phyloP scores from a whole-genome alignment of 2,329 filamentous ascomycete species.

The Aspergillus sp. region DNA sequence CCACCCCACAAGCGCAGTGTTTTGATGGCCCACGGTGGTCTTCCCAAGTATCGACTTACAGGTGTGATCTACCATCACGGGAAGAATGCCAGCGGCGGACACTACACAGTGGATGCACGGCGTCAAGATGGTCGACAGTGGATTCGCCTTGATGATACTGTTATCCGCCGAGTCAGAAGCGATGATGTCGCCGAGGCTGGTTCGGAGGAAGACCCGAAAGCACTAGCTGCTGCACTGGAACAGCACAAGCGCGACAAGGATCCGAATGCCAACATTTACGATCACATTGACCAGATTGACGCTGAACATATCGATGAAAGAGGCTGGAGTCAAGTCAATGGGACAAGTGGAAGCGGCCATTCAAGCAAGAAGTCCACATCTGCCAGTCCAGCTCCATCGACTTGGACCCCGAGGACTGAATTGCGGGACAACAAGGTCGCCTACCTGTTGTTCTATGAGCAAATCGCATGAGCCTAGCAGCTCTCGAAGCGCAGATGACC shows the following conservation, averaged over 20 bases:
- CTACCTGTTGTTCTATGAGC: constrained; percentile 93
- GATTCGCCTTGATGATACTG: constrained; percentile 91
- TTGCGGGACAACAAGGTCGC: constrained; percentile 93
- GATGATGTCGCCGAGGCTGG: constrained; percentile 86
- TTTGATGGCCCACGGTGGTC: constrained; percentile 57
- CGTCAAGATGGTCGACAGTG: constrained; percentile 93
- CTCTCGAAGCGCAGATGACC: not conserved
- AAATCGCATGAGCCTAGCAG: constrained; percentile 41
- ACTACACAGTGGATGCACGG: constrained; percentile 96
- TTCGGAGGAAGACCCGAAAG: constrained; percentile 68
- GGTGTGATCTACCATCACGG: constrained; percentile 96
- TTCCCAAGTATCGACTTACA: constrained; percentile 78
- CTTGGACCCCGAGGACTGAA: constrained; percentile 49
- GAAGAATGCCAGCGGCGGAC: constrained; percentile 89
- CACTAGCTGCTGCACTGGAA: constrained; percentile 60
- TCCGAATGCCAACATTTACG: constrained; percentile 65
- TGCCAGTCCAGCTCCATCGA: constrained; percentile 49
- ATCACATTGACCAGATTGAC: constrained; percentile 58
- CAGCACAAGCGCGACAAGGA: constrained; percentile 51
- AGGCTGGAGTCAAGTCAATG: constrained; percentile 80
- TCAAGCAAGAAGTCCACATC: constrained; percentile 64
- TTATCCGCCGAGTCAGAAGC: constrained; percentile 74
- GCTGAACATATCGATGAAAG: constrained; percentile 59
- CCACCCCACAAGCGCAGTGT: constrained; percentile 65
- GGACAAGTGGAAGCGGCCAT: constrained; percentile 38